Percentiles rank a stretch among this genome's conserved stretches.
Evolutionary conservation across 1,139 yeast genomes (phyloP).

Genomic region (Casaregolazyma lundiana): DNA sequence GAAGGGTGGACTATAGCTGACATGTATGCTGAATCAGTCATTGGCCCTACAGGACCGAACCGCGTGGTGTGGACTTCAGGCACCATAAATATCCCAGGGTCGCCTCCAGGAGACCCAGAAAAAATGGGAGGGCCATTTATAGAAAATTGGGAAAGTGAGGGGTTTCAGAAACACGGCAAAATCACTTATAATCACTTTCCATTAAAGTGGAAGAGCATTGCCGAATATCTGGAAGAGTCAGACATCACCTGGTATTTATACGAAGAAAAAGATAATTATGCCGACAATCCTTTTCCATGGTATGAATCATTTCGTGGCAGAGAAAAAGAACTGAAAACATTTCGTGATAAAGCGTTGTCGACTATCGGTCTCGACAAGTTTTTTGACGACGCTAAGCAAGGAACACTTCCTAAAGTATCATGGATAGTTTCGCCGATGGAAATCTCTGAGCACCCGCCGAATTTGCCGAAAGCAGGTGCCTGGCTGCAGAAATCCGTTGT

Average conservation of each 20-base stretch:
- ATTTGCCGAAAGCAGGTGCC: conserved; percentile 25
- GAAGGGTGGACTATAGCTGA: conserved; percentile 24
- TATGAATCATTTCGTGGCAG: conserved; percentile 22
- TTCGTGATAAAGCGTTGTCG: conserved; percentile 22
- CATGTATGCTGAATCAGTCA: conserved; percentile 24
- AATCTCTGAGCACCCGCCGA: conserved; percentile 27
- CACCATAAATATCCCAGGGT: conserved; percentile 17
- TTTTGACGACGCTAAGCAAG: conserved; percentile 21
- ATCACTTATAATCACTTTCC: conserved; percentile 23
- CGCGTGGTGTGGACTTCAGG: conserved; percentile 26
- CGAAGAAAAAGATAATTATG: conserved; percentile 26
- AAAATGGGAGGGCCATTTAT: conserved; percentile 25
- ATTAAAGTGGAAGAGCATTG: conserved; percentile 25
- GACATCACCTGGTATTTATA: conserved; percentile 26
- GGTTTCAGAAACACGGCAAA: conserved; percentile 20
- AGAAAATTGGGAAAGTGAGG: conserved; percentile 23
- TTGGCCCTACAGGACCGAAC: conserved; percentile 26
- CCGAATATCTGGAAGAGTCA: conserved; percentile 23
- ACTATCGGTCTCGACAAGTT: conserved; percentile 23
- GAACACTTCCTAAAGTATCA: conserved; percentile 27
- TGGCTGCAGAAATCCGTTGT: conserved; percentile 25
- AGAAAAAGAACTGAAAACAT: conserved; percentile 16
- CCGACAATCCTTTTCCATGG: conserved; percentile 26
- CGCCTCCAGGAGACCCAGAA: conserved; percentile 14
- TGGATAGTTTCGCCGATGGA: conserved; percentile 26